Conservation (phyloP, 2,329 filamentous ascomycete genomes). For the Trichocomaceae sp. region DNA sequence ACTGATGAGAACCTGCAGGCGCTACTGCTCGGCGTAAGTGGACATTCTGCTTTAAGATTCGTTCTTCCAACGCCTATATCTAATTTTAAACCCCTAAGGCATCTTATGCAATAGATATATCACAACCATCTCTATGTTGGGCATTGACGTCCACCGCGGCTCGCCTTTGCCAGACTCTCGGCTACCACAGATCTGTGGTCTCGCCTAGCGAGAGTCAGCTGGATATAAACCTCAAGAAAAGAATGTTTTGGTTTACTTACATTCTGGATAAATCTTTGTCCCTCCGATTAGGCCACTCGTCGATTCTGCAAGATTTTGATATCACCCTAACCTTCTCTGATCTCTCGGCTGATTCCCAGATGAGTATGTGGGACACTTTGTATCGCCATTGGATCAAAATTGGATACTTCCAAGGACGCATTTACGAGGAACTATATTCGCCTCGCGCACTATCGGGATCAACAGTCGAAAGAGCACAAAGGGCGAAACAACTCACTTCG, state of each 20-base stretch:
- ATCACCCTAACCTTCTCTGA: slow-evolving; percentile 46
- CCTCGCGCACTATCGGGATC: slow-evolving; percentile 26
- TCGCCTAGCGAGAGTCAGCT: slow-evolving; percentile 23
- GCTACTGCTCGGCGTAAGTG: slow-evolving; percentile 51
- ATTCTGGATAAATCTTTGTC: slow-evolving; percentile 54
- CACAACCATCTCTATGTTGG: slow-evolving; percentile 58
- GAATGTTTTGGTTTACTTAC: slow-evolving; percentile 56
- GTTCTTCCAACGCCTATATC: slow-evolving; percentile 25
- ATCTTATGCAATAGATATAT: slow-evolving; percentile 56
- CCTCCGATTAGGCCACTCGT: slow-evolving; percentile 53
- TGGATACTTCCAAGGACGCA: slow-evolving; percentile 51
- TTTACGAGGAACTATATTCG: slow-evolving; percentile 54
- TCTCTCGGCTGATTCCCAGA: slow-evolving; percentile 15
- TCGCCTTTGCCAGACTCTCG: slow-evolving; percentile 56
- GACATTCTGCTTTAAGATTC: not conserved
- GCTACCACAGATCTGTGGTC: slow-evolving; percentile 48
- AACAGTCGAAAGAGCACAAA: slow-evolving; percentile 22
- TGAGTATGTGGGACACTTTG: slow-evolving; percentile 39
- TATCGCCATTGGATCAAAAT: slow-evolving; percentile 51
- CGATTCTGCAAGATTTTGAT: slow-evolving; percentile 55
- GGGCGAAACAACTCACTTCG: slow-evolving; percentile 10
- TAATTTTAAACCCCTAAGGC: slow-evolving; percentile 35
- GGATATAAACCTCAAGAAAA: slow-evolving; percentile 23
- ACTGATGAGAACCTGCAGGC: slow-evolving; percentile 53
- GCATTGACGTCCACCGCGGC: slow-evolving; percentile 55